These are phyloP conservation scores for Saccharomyces hybrid DNA, from an alignment of 1,139 yeast genomes.

Conservation along the genomic window DNA sequence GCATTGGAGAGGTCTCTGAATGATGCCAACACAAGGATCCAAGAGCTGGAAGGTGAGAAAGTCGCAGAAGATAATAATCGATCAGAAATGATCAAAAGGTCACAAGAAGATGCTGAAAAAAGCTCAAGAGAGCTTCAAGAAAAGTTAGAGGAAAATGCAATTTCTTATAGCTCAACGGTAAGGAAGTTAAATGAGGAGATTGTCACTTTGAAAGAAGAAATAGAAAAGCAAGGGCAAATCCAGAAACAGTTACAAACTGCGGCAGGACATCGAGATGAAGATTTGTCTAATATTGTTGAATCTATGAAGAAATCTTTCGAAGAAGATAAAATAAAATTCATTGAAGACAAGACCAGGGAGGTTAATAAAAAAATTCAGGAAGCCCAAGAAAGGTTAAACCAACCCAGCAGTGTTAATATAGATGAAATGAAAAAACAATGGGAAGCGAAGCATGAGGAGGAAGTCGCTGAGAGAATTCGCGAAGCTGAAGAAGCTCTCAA, in stretches of 20 bases:
- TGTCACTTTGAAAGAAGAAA: background rate
- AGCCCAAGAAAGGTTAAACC: conserved; percentile 12
- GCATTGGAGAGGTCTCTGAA: conserved; percentile 14
- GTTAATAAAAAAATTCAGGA: conserved; percentile 17
- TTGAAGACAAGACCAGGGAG: conserved; percentile 14
- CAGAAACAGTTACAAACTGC: conserved; percentile 1
- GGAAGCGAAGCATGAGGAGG: conserved; percentile 25
- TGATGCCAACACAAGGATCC: conserved; percentile 12
- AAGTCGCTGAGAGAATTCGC: conserved; percentile 14
- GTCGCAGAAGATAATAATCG: conserved; percentile 21
- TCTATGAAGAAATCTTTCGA: conserved; percentile 22
- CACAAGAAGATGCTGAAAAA: conserved; percentile 20
- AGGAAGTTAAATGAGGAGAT: conserved; percentile 6
- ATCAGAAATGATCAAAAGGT: conserved; percentile 22
- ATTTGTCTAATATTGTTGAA: conserved; percentile 18
- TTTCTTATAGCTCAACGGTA: conserved; percentile 6
- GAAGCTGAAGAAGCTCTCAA: conserved; percentile 28
- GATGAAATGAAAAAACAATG: conserved; percentile 14
- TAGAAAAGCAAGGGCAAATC: conserved; percentile 2
- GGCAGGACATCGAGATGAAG: conserved; percentile 11
- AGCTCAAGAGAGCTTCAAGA: conserved; percentile 1
- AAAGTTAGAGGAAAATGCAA: background rate
- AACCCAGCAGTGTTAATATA: conserved; percentile 12
- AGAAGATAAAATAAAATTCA: conserved; percentile 17
- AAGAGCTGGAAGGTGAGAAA: conserved; percentile 16